Percentiles rank a stretch among this genome's conserved stretches.
These are phyloP conservation scores for Bolboschoenoplectus hybrid DNA, from an alignment of 202 grass and related monocot species.

Conservation along the genomic window DNA sequence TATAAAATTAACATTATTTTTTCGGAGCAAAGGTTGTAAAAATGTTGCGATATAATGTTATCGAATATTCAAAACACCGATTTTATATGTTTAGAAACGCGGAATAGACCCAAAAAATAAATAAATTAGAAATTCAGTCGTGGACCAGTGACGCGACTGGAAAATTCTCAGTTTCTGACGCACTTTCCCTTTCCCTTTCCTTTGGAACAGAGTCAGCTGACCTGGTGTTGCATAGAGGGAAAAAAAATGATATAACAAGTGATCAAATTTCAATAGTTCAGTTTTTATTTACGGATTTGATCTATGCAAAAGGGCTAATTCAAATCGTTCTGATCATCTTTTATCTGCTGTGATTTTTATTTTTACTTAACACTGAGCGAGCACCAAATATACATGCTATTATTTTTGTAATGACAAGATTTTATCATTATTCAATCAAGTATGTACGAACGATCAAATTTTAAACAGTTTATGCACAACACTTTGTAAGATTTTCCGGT, in stretches of 20 bases:
- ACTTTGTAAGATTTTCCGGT: no score
- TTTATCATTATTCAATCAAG: constrained; percentile 14
- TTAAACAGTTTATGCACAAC: background rate
- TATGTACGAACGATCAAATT: background rate
- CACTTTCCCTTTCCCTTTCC: background rate
- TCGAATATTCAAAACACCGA: background rate
- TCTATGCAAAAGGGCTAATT: background rate
- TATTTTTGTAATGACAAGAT: background rate
- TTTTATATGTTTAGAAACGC: background rate
- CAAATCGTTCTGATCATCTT: background rate
- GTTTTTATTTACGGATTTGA: background rate
- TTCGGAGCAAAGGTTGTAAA: no score
- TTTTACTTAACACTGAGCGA: background rate
- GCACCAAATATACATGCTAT: background rate
- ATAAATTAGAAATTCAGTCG: background rate
- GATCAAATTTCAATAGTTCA: constrained; percentile 5
- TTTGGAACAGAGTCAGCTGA: background rate
- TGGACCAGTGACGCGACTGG: background rate
- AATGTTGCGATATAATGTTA: background rate
- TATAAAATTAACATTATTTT: no score
- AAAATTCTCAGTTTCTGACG: background rate
- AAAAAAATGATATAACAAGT: background rate
- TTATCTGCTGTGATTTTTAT: background rate
- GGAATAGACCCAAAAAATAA: background rate
- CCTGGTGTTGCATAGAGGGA: background rate